Base-by-base conservation (phyloP, 73 alveolate species). In the Stentor roeselii region DNA sequence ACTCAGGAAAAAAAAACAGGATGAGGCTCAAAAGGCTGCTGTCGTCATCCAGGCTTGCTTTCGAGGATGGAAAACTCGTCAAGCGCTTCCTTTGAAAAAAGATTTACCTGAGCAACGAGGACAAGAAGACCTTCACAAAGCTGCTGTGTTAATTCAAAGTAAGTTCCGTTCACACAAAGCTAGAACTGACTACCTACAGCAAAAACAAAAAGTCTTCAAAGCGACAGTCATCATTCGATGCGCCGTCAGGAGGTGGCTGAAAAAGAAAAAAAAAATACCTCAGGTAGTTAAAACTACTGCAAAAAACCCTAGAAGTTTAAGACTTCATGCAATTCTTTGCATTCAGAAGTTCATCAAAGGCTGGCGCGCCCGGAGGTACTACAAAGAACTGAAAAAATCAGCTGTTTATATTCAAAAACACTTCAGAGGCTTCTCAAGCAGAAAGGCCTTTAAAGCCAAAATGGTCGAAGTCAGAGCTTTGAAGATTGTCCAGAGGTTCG, bases 301-400 rank as follows among this genome's bases (percentile, higher is more conserved):
- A 50, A 50, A 50, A 50, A n/a, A n/a, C n/a, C n/a, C n/a, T n/a
- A n/a, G n/a, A n/a, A n/a, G n/a, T n/a, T n/a, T n/a, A n/a, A 50
- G 21, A 50, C 67, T 50, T 50, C 6, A 21, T 11, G 67, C 67
- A 11, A 50, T 50, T 50, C 6, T 21, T 6, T 11, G 6, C 21
- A 50, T 50, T 11, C 67, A 50, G 67, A 50, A 50, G 21, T 50
- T 50, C 67, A 50, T 50, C 67, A 50, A 50, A 50, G 67, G 67
- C 6, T 21, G 67, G 21, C 6, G 21, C 6, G 67, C 67, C 6
- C 6, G 67, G 21, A 50, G 21, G 21, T 6, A 50, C 6, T 50
- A 11, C 67, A 6, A 11, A 11, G 67, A 50, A 11, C 6, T 50
- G 67, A 50, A 50, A 50, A 50, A 50, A 50, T 50, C 67, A 50